These are phyloP conservation scores for Naematelia encephala DNA, from an alignment of 768 basidiomycete genomes.

Conservation along the genomic window DNA sequence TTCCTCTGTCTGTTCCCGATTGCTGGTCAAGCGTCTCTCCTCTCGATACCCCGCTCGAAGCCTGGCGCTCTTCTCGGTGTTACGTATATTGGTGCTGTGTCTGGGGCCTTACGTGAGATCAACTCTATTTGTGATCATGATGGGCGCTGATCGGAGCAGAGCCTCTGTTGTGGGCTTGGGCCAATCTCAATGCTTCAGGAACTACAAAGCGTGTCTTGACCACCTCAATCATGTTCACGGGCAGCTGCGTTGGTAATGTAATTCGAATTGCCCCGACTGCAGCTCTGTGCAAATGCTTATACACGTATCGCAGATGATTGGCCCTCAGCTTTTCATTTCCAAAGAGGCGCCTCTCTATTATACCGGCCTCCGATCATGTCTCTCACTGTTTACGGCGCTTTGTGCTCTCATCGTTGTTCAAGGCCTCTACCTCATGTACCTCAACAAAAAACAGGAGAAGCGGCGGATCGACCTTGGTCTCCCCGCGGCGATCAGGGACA, in stretches of 20 bases:
- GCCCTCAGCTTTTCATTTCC: conserved; percentile 45
- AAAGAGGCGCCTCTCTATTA: conserved; percentile 38
- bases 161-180: conserved; percentile 31
- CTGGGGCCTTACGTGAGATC: too few species aligned
- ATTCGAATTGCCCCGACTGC: too few species aligned
- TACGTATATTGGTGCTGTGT: too few species aligned
- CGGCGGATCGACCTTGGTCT: conserved; percentile 39
- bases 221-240: conserved; percentile 33
- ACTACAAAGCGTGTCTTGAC: conserved; percentile 43
- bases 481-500: conserved; percentile 42
- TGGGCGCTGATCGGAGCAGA: too few species aligned
- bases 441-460: conserved; percentile 42
- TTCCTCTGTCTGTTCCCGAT: conserved; percentile 18
- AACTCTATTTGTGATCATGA: too few species aligned
- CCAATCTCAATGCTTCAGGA: conserved; percentile 41
- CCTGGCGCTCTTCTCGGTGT: conserved; percentile 32
- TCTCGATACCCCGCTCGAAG: conserved; percentile 24
- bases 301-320: too few species aligned
- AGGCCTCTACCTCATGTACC: conserved; percentile 12
- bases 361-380: conserved; percentile 34
- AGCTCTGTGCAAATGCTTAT: too few species aligned
- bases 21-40: conserved; percentile 36
- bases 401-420: not conserved
- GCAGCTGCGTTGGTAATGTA: conserved; percentile 27
- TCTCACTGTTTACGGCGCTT: not conserved